Conservation (phyloP, 192 early-diverging fungal genomes). For the Coemansia sp. region DNA sequence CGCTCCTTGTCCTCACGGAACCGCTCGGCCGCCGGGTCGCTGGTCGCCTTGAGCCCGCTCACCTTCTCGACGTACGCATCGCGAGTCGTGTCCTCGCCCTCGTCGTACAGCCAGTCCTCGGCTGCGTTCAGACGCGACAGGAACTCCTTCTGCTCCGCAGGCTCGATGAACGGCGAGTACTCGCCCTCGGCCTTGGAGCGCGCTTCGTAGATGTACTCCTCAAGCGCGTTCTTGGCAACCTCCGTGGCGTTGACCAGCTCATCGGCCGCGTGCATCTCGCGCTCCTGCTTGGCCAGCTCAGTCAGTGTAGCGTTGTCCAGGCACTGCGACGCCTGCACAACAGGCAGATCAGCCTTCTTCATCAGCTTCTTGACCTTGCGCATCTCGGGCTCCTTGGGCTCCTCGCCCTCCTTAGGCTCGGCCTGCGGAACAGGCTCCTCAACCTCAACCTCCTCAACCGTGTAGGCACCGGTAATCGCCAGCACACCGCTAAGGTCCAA, state of each 20-base stretch:
- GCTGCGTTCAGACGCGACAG: constrained; percentile 65
- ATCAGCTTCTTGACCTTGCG: constrained; percentile 91
- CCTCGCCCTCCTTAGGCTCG: constrained; percentile 59
- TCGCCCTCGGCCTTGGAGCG: constrained; percentile 79
- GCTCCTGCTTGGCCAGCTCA: constrained; percentile 75
- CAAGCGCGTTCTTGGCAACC: constrained; percentile 88
- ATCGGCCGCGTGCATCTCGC: constrained; percentile 79
- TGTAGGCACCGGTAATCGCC: constrained; percentile 77
- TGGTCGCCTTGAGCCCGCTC: constrained; percentile 69
- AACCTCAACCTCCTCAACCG: constrained; percentile 84
- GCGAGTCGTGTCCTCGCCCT: constrained; percentile 92
- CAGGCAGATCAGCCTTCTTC: constrained; percentile 79
- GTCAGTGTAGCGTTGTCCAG: constrained; percentile 58
- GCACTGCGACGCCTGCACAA: constrained; percentile 62
- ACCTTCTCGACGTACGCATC: constrained; percentile 84
- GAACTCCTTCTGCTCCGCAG: constrained; percentile 68
- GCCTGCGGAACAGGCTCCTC: constrained; percentile 70
- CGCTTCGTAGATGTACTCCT: constrained; percentile 98
- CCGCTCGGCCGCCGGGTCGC: constrained; percentile 78
- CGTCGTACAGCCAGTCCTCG: constrained; percentile 98
- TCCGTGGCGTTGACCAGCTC: constrained; percentile 92
- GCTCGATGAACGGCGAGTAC: constrained; percentile 73
- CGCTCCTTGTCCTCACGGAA: constrained; percentile 82
- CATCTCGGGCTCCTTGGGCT: constrained; percentile 54
- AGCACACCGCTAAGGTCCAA: constrained; percentile 84